Conservation (phyloP, 805 yeast genomes). For the Candida stauntonica region DNA sequence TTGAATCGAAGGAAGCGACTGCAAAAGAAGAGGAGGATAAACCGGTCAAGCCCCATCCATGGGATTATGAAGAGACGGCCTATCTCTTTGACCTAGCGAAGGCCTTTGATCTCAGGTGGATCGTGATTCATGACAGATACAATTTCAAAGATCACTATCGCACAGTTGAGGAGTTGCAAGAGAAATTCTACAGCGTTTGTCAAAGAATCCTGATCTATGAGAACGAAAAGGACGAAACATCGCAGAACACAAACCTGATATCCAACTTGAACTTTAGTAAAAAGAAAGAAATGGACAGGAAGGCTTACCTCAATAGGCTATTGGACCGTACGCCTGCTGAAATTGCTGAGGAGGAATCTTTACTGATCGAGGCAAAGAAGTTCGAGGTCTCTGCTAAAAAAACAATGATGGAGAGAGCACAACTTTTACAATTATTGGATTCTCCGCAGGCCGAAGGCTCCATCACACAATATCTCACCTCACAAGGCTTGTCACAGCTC, state of each 20-base stretch:
- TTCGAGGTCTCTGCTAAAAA: conserved; percentile 91
- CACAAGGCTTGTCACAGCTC: conserved; percentile 85
- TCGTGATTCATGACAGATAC: conserved; percentile 60
- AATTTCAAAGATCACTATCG: conserved; percentile 33
- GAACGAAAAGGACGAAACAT: conserved; percentile 35
- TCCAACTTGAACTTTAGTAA: conserved; percentile 67
- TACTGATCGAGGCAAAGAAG: conserved; percentile 87
- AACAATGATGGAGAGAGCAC: conserved; percentile 77
- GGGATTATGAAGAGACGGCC: conserved; percentile 77
- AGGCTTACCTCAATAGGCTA: conserved; percentile 70
- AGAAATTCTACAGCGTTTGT: conserved; percentile 69
- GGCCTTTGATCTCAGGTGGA: conserved; percentile 52
- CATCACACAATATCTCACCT: conserved; percentile 70
- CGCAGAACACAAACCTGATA: conserved; percentile 48
- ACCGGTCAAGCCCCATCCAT: conserved; percentile 32
- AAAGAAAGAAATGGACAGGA: conserved; percentile 71
- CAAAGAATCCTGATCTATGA: conserved; percentile 46
- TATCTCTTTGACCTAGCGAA: conserved; percentile 71
- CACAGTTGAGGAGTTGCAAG: conserved; percentile 75
- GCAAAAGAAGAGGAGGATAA: conserved; percentile 18
- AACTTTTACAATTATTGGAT: conserved; percentile 72
- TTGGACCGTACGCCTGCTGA: conserved; percentile 89
- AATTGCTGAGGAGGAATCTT: conserved; percentile 94
- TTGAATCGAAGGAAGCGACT: conserved; percentile 18
- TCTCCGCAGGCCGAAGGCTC: conserved; percentile 79